Percentiles rank a stretch among this genome's conserved stretches.
Conservation (phyloP, 306 rosid species). For the Prunus mume region DNA sequence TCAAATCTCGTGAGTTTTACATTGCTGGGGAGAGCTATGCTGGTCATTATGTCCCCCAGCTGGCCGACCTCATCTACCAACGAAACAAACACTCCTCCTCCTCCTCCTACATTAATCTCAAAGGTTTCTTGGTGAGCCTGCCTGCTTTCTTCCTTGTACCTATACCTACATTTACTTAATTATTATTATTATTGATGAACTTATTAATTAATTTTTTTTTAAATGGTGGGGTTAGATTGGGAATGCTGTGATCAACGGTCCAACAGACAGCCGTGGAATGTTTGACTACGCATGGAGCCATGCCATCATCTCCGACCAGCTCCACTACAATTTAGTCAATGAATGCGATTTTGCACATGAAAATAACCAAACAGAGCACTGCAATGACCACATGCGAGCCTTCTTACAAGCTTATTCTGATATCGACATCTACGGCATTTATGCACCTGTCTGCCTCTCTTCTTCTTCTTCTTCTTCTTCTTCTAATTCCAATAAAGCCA, state of each 20-base stretch:
- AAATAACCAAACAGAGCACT: slow-evolving; percentile 31
- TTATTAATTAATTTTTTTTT: too few species aligned
- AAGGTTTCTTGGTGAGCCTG: slow-evolving; percentile 60
- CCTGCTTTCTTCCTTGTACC: not conserved
- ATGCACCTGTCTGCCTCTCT: slow-evolving; percentile 43
- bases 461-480: not conserved
- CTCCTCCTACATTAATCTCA: slow-evolving; percentile 52
- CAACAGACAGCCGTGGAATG: slow-evolving; percentile 41
- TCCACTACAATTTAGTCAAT: slow-evolving; percentile 18
- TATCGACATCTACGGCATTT: slow-evolving; percentile 54
- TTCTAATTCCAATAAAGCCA: not conserved
- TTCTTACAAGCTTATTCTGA: slow-evolving; percentile 32
- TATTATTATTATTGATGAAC: too few species aligned
- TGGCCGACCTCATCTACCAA: slow-evolving; percentile 59
- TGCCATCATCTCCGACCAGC: slow-evolving; percentile 51
- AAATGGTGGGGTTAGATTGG: slow-evolving; percentile 35
- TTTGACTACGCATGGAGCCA: slow-evolving; percentile 66
- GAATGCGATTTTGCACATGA: slow-evolving; percentile 20
- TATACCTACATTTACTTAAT: too few species aligned
- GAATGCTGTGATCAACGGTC: slow-evolving; percentile 48
- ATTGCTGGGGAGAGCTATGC: slow-evolving; percentile 73
- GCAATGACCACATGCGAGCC: slow-evolving; percentile 2
- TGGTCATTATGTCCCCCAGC: slow-evolving; percentile 78
- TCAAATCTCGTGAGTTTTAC: slow-evolving; percentile 50
- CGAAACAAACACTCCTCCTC: slow-evolving; percentile 31